Evolutionary conservation across 306 rosid genomes (phyloP).

Genomic region (Boehmeria nivea): DNA sequence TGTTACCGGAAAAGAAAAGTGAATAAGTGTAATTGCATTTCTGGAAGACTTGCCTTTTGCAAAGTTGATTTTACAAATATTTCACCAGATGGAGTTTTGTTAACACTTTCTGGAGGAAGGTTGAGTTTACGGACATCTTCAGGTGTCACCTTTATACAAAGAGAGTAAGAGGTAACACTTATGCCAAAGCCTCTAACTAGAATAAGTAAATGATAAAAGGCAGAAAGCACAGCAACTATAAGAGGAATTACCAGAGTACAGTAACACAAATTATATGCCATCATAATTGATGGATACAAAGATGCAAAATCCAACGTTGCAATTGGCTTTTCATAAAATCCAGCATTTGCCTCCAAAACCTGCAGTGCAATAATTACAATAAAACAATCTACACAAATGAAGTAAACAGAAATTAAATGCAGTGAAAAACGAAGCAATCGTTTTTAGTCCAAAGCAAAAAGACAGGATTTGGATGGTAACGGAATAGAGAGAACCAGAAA

Average conservation of each 20-base stretch:
- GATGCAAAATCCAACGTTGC: slow-evolving; percentile 98
- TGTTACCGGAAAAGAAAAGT: background rate
- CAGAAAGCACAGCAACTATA: slow-evolving; percentile 15
- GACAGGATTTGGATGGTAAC: no score
- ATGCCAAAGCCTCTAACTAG: background rate
- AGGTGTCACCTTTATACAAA: slow-evolving; percentile 58
- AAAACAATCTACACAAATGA: background rate
- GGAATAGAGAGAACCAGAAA: no score
- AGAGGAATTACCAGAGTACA: slow-evolving; percentile 80
- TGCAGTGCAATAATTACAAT: slow-evolving; percentile 29
- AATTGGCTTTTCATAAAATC: slow-evolving; percentile 92
- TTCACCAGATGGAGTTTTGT: slow-evolving; percentile 96
- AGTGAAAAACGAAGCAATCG: no score
- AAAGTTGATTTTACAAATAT: slow-evolving; percentile 75
- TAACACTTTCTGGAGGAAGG: slow-evolving; percentile 73
- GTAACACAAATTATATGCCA: slow-evolving; percentile 98
- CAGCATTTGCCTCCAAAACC: slow-evolving; percentile 94
- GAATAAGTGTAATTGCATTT: background rate
- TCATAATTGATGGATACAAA: slow-evolving; percentile 94
- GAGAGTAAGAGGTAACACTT: slow-evolving; percentile 10
- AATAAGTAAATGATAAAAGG: slow-evolving; percentile 3
- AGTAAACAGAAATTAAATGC: no score
- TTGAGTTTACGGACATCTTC: slow-evolving; percentile 71
- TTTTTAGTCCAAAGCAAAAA: no score
- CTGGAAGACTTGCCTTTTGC: slow-evolving; percentile 57